Conservation (phyloP, 345 rosid species). For the Sonneratia alba region DNA sequence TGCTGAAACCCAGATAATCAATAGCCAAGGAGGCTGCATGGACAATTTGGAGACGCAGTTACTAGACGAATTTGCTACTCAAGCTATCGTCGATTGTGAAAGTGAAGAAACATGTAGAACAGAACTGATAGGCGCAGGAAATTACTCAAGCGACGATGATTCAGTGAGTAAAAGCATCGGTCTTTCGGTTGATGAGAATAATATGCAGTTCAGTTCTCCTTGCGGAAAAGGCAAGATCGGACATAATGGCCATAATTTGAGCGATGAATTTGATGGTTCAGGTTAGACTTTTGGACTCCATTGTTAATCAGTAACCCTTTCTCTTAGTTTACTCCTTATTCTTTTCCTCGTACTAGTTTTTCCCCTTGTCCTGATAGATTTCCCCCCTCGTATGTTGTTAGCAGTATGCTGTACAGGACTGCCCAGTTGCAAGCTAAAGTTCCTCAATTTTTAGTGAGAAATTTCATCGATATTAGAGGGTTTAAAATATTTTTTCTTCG, state of each 20-base stretch:
- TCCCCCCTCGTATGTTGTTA: background rate
- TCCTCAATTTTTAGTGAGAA: background rate
- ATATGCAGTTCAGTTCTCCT: slow-evolving; percentile 8
- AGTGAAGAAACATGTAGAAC: slow-evolving; percentile 42
- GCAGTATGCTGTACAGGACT: background rate
- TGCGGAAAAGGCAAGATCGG: slow-evolving; percentile 11
- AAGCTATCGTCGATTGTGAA: slow-evolving; percentile 22
- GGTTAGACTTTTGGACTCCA: slow-evolving; percentile 23
- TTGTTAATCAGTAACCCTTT: background rate
- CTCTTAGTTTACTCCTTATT: background rate
- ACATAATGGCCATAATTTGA: slow-evolving; percentile 13
- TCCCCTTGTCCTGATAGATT: background rate
- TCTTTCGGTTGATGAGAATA: slow-evolving; percentile 17
- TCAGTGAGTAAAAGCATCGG: slow-evolving; percentile 11
- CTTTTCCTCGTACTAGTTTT: background rate
- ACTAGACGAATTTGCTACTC: slow-evolving; percentile 12
- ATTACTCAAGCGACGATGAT: slow-evolving; percentile 30
- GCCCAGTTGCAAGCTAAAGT: background rate
- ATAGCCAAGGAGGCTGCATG: slow-evolving; percentile 2
- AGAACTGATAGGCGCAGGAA: slow-evolving; percentile 29
- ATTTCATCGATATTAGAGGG: background rate
- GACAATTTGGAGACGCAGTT: slow-evolving; percentile 8
- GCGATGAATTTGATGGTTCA: slow-evolving; percentile 16
- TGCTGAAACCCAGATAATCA: slow-evolving; percentile 8
- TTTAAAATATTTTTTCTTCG: background rate